These are phyloP conservation scores for Neofusicoccum parvum DNA, from an alignment of 2,329 filamentous ascomycete species.

Conservation along the genomic window DNA sequence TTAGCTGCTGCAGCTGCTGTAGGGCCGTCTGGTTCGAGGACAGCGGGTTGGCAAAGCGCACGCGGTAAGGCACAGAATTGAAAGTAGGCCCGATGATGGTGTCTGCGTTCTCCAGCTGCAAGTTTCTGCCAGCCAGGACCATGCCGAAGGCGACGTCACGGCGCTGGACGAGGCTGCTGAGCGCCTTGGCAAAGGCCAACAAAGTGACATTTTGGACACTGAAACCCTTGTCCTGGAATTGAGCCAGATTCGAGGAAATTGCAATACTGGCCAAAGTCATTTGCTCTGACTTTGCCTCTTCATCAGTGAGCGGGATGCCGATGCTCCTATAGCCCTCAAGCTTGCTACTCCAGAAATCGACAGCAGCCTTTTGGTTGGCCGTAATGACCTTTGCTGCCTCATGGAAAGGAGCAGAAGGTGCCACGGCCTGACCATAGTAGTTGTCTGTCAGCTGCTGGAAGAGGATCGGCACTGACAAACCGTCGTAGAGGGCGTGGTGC, in stretches of 20 bases:
- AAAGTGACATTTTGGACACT: slow-evolving; percentile 50
- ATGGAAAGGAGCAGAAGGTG: slow-evolving; percentile 29
- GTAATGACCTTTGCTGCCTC: slow-evolving; percentile 52
- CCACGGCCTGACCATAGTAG: slow-evolving; percentile 27
- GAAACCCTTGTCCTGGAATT: slow-evolving; percentile 5
- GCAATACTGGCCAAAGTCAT: slow-evolving; percentile 51
- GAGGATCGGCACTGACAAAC: slow-evolving; percentile 37
- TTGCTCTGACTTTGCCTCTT: not conserved
- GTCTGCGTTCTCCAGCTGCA: slow-evolving; percentile 48
- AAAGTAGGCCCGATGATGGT: slow-evolving; percentile 64
- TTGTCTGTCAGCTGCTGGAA: slow-evolving; percentile 35
- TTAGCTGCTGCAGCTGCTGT: slow-evolving; percentile 67
- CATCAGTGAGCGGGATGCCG: slow-evolving; percentile 19
- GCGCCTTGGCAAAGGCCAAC: slow-evolving; percentile 14
- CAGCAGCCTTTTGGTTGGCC: slow-evolving; percentile 43
- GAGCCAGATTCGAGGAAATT: slow-evolving; percentile 42
- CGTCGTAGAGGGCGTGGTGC: slow-evolving; percentile 44
- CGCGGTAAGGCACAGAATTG: slow-evolving; percentile 60
- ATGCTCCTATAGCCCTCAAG: slow-evolving; percentile 47
- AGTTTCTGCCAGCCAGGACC: slow-evolving; percentile 60
- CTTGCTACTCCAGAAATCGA: slow-evolving; percentile 52
- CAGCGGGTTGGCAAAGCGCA: slow-evolving; percentile 36
- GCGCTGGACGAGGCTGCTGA: slow-evolving; percentile 24
- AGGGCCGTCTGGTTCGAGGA: slow-evolving; percentile 57
- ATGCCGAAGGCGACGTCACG: slow-evolving; percentile 60